These are phyloP conservation scores for Fraxinus dipetala DNA, from an alignment of 305 asterid species.

Conservation along the genomic window DNA sequence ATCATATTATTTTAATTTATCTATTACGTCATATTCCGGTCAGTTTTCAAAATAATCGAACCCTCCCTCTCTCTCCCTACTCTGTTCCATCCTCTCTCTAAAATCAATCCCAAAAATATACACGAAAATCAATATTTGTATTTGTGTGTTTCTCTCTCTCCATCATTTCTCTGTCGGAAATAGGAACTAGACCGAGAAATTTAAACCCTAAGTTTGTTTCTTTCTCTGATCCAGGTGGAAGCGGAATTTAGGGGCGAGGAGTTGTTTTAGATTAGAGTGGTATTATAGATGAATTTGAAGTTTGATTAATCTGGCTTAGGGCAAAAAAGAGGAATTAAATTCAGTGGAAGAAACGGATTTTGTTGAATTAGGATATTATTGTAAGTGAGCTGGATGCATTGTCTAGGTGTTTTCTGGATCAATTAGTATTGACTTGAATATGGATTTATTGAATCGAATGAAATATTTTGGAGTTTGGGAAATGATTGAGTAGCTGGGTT, in stretches of 20 bases:
- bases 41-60: slow-evolving; percentile 20
- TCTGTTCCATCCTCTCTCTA: slow-evolving; percentile 5
- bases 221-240: slow-evolving; percentile 27
- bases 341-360: slow-evolving; percentile 15
- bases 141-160: slow-evolving; percentile 15
- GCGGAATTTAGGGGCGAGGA: slow-evolving; percentile 20
- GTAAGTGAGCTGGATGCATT: slow-evolving; percentile 28
- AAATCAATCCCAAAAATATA: slow-evolving; percentile 26
- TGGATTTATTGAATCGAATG: slow-evolving; percentile 30
- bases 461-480: slow-evolving; percentile 3
- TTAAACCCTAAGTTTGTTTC: slow-evolving; percentile 30
- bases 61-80: slow-evolving; percentile 8
- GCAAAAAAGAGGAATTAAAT: slow-evolving; percentile 15
- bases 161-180: slow-evolving; percentile 31
- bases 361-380: slow-evolving; percentile 29
- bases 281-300: slow-evolving; percentile 31
- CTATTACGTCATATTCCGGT: slow-evolving; percentile 26
- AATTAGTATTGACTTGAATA: slow-evolving; percentile 31
- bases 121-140: slow-evolving; percentile 12
- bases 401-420: not conserved
- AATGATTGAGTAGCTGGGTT: slow-evolving; percentile 16
- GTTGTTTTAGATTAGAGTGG: slow-evolving; percentile 32
- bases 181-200: slow-evolving; percentile 23
- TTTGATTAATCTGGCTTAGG: slow-evolving; percentile 36
- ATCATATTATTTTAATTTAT: slow-evolving; percentile 7